Conservation (phyloP, 176 grass and related monocot species). For the Oryza punctata region DNA sequence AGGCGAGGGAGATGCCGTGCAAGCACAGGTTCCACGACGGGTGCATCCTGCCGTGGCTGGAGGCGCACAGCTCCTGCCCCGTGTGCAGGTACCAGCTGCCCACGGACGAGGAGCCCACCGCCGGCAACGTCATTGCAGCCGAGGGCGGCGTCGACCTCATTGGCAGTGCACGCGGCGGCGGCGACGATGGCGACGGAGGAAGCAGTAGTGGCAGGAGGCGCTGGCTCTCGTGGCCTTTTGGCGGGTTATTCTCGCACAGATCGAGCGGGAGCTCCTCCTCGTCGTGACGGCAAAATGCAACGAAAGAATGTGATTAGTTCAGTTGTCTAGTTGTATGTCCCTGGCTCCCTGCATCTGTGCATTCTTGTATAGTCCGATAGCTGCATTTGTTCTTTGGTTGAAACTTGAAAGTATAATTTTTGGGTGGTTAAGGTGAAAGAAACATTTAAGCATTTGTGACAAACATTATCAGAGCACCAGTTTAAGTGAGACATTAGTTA, state of each 20-base stretch:
- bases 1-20: constrained; percentile 83
- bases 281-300: constrained; percentile 10
- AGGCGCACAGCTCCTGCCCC: constrained; percentile 84
- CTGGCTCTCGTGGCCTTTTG: constrained; percentile 64
- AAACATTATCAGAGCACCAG: background rate
- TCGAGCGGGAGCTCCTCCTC: constrained; percentile 48
- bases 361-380: constrained; percentile 22
- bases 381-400: constrained; percentile 13
- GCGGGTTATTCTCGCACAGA: constrained; percentile 54
- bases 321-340: background rate
- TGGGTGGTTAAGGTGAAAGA: background rate
- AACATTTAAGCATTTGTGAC: background rate
- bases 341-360: background rate
- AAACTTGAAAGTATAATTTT: background rate
- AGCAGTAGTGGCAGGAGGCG: constrained; percentile 42
- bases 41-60: constrained; percentile 90
- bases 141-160: background rate
- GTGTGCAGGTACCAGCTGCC: constrained; percentile 85
- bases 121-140: background rate
- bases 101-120: constrained; percentile 47
- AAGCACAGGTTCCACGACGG: constrained; percentile 70
- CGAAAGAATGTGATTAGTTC: constrained; percentile 11
- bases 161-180: constrained; percentile 15
- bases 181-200: constrained; percentile 1
- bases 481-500: background rate